Percentiles rank a stretch among this genome's conserved stretches.
Conservation (phyloP, 2,329 filamentous ascomycete genomes). For the Alternaria ethzedia region DNA sequence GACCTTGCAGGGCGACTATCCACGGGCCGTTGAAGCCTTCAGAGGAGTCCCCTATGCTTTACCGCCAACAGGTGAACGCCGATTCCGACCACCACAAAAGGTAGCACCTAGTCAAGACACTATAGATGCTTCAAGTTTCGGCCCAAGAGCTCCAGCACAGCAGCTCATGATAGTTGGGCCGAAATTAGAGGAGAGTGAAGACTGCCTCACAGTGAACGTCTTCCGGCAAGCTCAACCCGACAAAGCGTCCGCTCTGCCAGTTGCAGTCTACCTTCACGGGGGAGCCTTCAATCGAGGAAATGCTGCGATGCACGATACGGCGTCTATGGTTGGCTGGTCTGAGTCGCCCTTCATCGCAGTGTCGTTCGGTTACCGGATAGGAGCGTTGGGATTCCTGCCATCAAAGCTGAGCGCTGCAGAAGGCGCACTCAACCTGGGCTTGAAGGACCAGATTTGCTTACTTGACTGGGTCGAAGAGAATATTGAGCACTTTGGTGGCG, state of each 20-base stretch:
- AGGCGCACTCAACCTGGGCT: slow-evolving; percentile 28
- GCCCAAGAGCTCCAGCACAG: slow-evolving; percentile 25
- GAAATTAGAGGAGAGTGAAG: slow-evolving; percentile 23
- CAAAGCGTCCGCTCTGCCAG: slow-evolving; percentile 14
- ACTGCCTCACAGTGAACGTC: slow-evolving; percentile 31
- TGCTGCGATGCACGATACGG: slow-evolving; percentile 61
- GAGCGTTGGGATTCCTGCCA: slow-evolving; percentile 17
- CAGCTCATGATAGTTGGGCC: slow-evolving; percentile 21
- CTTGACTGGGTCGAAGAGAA: slow-evolving; percentile 56
- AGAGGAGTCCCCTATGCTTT: slow-evolving; percentile 28
- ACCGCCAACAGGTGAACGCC: slow-evolving; percentile 22
- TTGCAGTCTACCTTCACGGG: slow-evolving; percentile 65
- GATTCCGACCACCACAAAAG: slow-evolving; percentile 28
- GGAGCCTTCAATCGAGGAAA: slow-evolving; percentile 61
- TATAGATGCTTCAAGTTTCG: slow-evolving; percentile 24
- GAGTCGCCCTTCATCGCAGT: slow-evolving; percentile 62
- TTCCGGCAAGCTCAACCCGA: slow-evolving; percentile 17
- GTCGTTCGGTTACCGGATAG: slow-evolving; percentile 31
- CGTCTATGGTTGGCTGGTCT: slow-evolving; percentile 64
- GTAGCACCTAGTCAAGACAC: slow-evolving; percentile 11
- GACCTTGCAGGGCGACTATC: background rate
- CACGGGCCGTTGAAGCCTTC: slow-evolving; percentile 20
- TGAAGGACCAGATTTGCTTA: slow-evolving; percentile 30
- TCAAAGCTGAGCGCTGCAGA: slow-evolving; percentile 38
- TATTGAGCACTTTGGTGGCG: slow-evolving; percentile 38